A percentile compares a stretch with the other conserved stretches of the same genome.
Evolutionary conservation across 2,329 filamentous ascomycete species (phyloP).

Genomic region (Juglanconis juglandina): DNA sequence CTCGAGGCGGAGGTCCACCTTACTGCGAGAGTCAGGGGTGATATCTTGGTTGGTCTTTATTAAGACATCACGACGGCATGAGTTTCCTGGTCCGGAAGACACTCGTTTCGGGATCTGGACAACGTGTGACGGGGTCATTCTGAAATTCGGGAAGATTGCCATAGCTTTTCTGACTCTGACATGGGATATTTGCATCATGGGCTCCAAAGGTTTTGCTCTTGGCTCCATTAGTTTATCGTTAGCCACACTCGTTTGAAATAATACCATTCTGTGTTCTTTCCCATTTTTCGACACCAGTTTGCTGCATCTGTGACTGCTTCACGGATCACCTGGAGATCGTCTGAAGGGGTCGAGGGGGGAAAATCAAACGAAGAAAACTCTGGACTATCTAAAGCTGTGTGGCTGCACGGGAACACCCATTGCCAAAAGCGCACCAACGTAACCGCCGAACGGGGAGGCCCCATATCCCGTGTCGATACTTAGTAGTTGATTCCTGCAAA

Average conservation of each 20-base stretch:
- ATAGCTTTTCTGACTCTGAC: constrained; percentile 14
- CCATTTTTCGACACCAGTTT: too few relatives aligned
- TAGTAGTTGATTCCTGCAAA: too few relatives aligned
- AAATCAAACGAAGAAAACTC: too few relatives aligned
- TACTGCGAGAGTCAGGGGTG: constrained; percentile 57
- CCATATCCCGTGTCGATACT: too few relatives aligned
- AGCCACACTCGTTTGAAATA: constrained; percentile 13
- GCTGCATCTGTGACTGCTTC: too few relatives aligned
- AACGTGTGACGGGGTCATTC: constrained; percentile 7
- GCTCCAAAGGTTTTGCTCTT: constrained; percentile 6
- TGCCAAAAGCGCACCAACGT: too few relatives aligned
- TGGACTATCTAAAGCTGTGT: too few relatives aligned
- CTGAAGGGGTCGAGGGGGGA: too few relatives aligned
- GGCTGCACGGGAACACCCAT: too few relatives aligned
- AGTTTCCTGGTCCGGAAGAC: background rate
- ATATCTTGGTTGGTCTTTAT: constrained; percentile 58
- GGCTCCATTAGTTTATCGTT: constrained; percentile 10
- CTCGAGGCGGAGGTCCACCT: constrained; percentile 61
- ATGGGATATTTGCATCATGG: constrained; percentile 12
- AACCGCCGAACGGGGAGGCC: too few relatives aligned
- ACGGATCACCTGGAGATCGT: too few relatives aligned
- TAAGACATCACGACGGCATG: constrained; percentile 23
- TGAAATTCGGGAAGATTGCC: constrained; percentile 4
- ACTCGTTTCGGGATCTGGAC: constrained; percentile 6
- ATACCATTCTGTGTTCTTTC: background rate